phyloP scores from a whole-genome alignment of 495 filamentous ascomycete genomes.

The Talaromyces liani region DNA sequence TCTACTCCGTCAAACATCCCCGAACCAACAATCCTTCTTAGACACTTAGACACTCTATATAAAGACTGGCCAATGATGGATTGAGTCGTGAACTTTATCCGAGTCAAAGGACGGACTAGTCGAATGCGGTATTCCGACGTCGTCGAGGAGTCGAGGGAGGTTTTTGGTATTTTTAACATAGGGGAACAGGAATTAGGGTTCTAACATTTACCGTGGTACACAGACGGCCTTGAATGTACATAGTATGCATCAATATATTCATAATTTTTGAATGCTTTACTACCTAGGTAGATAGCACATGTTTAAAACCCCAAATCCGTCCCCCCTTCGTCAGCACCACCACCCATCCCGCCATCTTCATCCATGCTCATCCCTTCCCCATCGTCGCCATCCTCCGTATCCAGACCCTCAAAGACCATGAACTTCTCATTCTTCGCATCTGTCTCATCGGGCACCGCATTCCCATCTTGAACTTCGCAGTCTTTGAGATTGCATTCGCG shows the following conservation, averaged over 20 bases:
- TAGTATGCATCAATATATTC: not conserved
- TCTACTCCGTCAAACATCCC: too few species aligned
- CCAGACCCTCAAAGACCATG: conserved; percentile 73
- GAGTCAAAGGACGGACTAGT: not conserved
- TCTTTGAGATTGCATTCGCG: conserved; percentile 70
- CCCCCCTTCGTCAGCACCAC: conserved; percentile 17
- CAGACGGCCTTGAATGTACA: not conserved
- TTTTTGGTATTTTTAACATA: too few species aligned
- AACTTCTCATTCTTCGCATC: conserved; percentile 82
- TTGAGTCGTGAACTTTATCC: not conserved
- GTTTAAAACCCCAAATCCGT: conserved; percentile 16
- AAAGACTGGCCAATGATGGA: not conserved
- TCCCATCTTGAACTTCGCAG: conserved; percentile 83
- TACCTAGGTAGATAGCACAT: not conserved
- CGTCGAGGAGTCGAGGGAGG: too few species aligned
- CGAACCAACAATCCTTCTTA: too few species aligned
- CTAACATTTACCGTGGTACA: not conserved
- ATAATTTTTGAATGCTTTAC: not conserved
- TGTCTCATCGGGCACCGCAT: conserved; percentile 70
- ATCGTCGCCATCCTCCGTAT: conserved; percentile 42
- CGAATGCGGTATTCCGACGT: too few species aligned
- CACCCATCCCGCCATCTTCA: conserved; percentile 14
- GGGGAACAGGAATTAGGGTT: too few species aligned
- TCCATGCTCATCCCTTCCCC: conserved; percentile 25
- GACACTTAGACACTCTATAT: too few species aligned